Percentiles rank a stretch among this genome's conserved stretches.
phyloP scores from a whole-genome alignment of 2,329 filamentous ascomycete genomes.

The Hypoxylon sp. region DNA sequence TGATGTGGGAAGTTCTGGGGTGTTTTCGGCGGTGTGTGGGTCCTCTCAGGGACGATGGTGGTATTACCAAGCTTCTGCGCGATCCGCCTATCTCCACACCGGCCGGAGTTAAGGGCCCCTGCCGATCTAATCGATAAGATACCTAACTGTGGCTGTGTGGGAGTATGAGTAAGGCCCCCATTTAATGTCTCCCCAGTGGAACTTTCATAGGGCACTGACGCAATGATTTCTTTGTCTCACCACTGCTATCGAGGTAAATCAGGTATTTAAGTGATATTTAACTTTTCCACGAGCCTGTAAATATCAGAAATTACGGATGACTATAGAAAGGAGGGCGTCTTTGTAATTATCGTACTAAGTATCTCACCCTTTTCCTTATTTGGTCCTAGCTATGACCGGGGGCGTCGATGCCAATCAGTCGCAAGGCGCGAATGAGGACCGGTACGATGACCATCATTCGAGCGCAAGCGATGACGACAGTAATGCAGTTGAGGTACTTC shows the following conservation, averaged over 20 bases:
- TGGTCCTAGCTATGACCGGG: constrained; percentile 41
- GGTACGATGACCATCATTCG: constrained; percentile 59
- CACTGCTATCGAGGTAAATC: not conserved
- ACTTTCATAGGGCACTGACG: constrained; percentile 28
- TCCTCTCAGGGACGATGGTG: too few species aligned
- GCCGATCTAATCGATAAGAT: constrained; percentile 30
- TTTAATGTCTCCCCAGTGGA: not conserved
- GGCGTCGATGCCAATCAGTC: constrained; percentile 26
- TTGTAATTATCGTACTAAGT: constrained; percentile 8
- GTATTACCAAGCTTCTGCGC: not conserved
- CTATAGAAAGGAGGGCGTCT: constrained; percentile 4
- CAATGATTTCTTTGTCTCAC: constrained; percentile 30
- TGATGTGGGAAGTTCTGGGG: too few species aligned
- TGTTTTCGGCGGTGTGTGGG: too few species aligned
- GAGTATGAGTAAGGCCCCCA: constrained; percentile 38
- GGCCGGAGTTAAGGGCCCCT: constrained; percentile 6
- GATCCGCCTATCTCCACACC: not conserved
- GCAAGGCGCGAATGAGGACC: constrained; percentile 45
- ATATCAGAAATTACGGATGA: constrained; percentile 1
- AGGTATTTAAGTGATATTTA: constrained; percentile 2
- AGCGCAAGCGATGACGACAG: constrained; percentile 68
- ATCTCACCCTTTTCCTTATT: constrained; percentile 1
- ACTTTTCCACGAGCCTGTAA: not conserved
- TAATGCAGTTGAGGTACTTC: constrained; percentile 66
- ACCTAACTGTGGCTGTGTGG: too few species aligned